Conservation (phyloP, 257 asterid genomes). For the Verbena officinalis region DNA sequence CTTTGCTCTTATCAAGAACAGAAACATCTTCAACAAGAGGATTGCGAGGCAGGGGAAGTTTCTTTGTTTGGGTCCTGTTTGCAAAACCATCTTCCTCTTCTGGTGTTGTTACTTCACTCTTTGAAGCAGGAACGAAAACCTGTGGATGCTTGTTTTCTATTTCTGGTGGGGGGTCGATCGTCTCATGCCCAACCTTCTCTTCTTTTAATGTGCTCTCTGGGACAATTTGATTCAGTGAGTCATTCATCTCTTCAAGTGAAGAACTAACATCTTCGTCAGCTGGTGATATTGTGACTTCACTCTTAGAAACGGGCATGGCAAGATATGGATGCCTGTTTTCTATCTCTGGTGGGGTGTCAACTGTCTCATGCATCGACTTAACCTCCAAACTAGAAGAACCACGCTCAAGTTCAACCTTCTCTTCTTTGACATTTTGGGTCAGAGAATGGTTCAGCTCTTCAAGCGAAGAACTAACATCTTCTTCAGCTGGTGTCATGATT, state of each 20-base stretch:
- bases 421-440: slow-evolving; percentile 24
- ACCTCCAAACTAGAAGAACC: background rate
- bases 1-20: slow-evolving; percentile 85
- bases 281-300: too few relatives aligned
- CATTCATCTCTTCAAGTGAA: slow-evolving; percentile 38
- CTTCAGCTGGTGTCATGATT: too few relatives aligned
- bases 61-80: slow-evolving; percentile 42
- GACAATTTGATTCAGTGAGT: slow-evolving; percentile 30
- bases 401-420: background rate
- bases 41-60: slow-evolving; percentile 63
- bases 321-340: background rate
- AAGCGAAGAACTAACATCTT: slow-evolving; percentile 25
- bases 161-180: slow-evolving; percentile 29
- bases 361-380: background rate
- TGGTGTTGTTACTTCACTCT: slow-evolving; percentile 40
- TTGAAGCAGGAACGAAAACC: slow-evolving; percentile 33
- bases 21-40: slow-evolving; percentile 74
- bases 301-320: too few relatives aligned
- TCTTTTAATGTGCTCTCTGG: too few relatives aligned
- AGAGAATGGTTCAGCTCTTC: slow-evolving; percentile 36
- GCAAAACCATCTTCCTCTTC: slow-evolving; percentile 48
- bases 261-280: slow-evolving; percentile 21
- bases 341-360: background rate
- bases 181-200: slow-evolving; percentile 1
- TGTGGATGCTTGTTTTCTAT: slow-evolving; percentile 34